Evolutionary conservation across 805 yeast genomes (phyloP).

Genomic region (Pichia sporocuriosa): DNA sequence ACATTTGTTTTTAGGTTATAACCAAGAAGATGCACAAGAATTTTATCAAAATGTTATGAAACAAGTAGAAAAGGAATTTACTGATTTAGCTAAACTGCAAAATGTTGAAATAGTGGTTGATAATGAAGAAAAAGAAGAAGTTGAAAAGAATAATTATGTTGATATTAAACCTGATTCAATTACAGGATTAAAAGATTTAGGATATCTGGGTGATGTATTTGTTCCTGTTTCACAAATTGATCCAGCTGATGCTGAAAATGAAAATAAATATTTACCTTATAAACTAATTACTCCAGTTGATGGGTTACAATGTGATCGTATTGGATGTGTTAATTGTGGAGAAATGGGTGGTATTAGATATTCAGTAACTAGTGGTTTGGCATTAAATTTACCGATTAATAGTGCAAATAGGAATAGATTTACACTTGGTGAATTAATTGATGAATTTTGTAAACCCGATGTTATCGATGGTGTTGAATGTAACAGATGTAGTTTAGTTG

Average conservation of each 20-base stretch:
- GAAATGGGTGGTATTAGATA: conserved; percentile 90
- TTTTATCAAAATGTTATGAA: conserved; percentile 76
- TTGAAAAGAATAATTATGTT: conserved; percentile 21
- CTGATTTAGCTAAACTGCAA: conserved; percentile 21
- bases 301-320: conserved; percentile 81
- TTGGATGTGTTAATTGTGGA: conserved; percentile 86
- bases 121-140: conserved; percentile 17
- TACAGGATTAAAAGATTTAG: conserved; percentile 40
- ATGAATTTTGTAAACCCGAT: conserved; percentile 72
- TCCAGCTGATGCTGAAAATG: conserved; percentile 48
- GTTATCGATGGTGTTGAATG: conserved; percentile 91
- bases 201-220: conserved; percentile 55
- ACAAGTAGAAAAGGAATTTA: conserved; percentile 54
- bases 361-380: conserved; percentile 68
- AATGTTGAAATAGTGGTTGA: conserved; percentile 15
- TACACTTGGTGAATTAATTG: conserved; percentile 46
- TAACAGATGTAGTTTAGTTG: conserved; percentile 77
- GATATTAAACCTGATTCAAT: conserved; percentile 23
- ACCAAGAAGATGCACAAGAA: conserved; percentile 96
- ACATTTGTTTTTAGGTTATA: conserved; percentile 73
- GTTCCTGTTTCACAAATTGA: conserved; percentile 75
- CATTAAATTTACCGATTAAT: conserved; percentile 53
- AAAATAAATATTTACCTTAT: conserved; percentile 41
- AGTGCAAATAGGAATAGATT: conserved; percentile 35
- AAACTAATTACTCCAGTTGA: conserved; percentile 82